Conservation (phyloP, 2,329 filamentous ascomycete genomes). For the Aspergillus intermedius region DNA sequence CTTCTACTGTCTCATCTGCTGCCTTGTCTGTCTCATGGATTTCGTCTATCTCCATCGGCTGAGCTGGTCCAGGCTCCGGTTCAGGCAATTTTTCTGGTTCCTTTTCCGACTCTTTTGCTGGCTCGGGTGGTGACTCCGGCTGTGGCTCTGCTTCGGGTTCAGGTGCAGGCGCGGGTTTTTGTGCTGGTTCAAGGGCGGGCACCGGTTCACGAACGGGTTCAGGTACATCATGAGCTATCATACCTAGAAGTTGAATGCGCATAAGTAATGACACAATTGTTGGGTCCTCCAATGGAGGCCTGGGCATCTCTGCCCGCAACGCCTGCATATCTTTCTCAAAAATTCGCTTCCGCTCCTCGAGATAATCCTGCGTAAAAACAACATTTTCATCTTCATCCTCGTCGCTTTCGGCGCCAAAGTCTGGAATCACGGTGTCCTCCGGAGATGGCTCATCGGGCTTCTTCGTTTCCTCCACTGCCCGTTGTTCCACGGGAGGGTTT, state of each 20-base stretch:
- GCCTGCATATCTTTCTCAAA: conserved; percentile 41
- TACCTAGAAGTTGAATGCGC: conserved; percentile 40
- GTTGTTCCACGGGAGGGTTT: conserved; percentile 4
- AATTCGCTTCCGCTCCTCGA: conserved; percentile 38
- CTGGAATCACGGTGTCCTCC: conserved; percentile 22
- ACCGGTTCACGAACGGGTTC: conserved; percentile 11
- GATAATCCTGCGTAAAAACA: conserved; percentile 43
- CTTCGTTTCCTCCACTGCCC: conserved; percentile 1
- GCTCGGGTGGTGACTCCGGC: not conserved
- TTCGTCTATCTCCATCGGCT: not conserved
- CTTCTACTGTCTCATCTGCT: not conserved
- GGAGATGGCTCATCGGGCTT: conserved; percentile 3
- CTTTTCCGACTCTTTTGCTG: not conserved
- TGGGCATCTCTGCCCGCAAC: conserved; percentile 38
- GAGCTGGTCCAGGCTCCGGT: not conserved
- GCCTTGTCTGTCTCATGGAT: not conserved
- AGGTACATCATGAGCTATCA: conserved; percentile 31
- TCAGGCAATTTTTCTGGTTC: not conserved
- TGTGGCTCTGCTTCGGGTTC: conserved; percentile 3
- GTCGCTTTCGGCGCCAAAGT: conserved; percentile 32
- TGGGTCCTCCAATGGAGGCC: conserved; percentile 36
- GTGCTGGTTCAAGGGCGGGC: conserved; percentile 1
- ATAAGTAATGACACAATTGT: conserved; percentile 35
- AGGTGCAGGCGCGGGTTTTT: conserved; percentile 1
- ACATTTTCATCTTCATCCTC: conserved; percentile 42